These are phyloP conservation scores for Sungouiella blattae DNA, from an alignment of 805 yeast genomes.

Conservation along the genomic window DNA sequence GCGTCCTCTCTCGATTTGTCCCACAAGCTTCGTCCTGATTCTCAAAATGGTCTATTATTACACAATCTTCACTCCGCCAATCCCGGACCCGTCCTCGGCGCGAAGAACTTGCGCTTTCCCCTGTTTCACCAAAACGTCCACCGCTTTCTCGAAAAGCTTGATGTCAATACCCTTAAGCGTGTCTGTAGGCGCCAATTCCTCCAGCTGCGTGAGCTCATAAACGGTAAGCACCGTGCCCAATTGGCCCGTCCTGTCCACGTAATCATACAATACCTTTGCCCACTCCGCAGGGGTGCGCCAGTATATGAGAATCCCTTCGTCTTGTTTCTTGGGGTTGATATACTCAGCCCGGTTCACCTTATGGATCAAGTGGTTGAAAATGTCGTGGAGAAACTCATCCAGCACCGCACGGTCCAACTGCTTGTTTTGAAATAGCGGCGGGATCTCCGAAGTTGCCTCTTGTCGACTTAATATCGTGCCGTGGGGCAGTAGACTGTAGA, in stretches of 20 bases:
- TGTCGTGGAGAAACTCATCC: constrained; percentile 50
- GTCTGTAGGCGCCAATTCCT: constrained; percentile 51
- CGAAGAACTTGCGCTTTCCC: constrained; percentile 73
- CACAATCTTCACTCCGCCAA: constrained; percentile 76
- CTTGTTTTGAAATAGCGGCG: constrained; percentile 48
- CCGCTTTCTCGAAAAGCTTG: constrained; percentile 47
- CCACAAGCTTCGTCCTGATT: too few species aligned
- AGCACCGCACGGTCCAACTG: constrained; percentile 51
- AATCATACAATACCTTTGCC: constrained; percentile 32
- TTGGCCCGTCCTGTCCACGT: constrained; percentile 70
- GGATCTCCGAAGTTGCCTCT: constrained; percentile 16
- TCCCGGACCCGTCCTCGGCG: constrained; percentile 54
- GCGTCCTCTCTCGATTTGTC: too few species aligned
- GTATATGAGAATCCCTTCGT: constrained; percentile 60
- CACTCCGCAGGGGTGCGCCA: constrained; percentile 55
- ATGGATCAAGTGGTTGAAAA: constrained; percentile 55
- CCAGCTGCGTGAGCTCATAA: constrained; percentile 64
- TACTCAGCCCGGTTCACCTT: constrained; percentile 54
- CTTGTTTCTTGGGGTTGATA: constrained; percentile 48
- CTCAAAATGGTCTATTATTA: too few species aligned
- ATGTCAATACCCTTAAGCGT: constrained; percentile 65
- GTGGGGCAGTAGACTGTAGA: constrained; percentile 27
- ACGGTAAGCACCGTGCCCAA: constrained; percentile 72
- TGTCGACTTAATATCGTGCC: constrained; percentile 32
- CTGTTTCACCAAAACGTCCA: constrained; percentile 57